These are phyloP conservation scores for Verticillium albo-atrum DNA, from an alignment of 2,329 filamentous ascomycete species.

Conservation along the genomic window DNA sequence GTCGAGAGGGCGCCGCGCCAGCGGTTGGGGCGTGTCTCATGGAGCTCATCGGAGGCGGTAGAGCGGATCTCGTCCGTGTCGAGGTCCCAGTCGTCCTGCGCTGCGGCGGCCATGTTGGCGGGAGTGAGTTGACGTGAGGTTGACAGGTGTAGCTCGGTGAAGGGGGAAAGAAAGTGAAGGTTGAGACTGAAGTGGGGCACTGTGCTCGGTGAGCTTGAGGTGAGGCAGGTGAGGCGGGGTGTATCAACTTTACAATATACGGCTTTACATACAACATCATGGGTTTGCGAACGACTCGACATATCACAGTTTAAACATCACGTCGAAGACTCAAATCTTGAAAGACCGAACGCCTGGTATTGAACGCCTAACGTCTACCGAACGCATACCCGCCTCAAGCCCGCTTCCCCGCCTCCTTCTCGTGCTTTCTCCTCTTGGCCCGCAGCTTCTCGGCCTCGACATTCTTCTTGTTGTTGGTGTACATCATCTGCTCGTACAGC, in stretches of 20 bases:
- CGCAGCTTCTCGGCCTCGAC: conserved; percentile 83
- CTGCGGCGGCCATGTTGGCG: not conserved
- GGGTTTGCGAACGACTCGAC: too few species aligned
- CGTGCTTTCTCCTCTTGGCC: conserved; percentile 85
- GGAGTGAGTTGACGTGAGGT: not conserved
- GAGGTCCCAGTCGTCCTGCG: conserved; percentile 30
- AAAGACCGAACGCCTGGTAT: conserved; percentile 5
- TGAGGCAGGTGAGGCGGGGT: not conserved
- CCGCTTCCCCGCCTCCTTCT: conserved; percentile 53
- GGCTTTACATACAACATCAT: too few species aligned
- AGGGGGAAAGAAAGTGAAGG: not conserved
- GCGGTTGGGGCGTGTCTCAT: conserved; percentile 59
- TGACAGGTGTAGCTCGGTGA: not conserved
- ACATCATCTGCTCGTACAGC: conserved; percentile 95
- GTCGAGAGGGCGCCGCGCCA: conserved; percentile 64
- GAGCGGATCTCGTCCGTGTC: conserved; percentile 43
- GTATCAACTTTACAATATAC: not conserved
- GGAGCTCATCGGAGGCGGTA: conserved; percentile 41
- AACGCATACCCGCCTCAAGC: not conserved
- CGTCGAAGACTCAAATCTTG: not conserved
- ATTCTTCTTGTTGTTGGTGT: conserved; percentile 89
- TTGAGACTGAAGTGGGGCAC: not conserved
- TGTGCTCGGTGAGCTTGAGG: not conserved
- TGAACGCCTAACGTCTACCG: not conserved
- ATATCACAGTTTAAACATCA: not conserved